Percentiles rank a stretch among this genome's conserved stretches.
phyloP scores from a whole-genome alignment of 257 asterid species.

The Primulina eburnea region DNA sequence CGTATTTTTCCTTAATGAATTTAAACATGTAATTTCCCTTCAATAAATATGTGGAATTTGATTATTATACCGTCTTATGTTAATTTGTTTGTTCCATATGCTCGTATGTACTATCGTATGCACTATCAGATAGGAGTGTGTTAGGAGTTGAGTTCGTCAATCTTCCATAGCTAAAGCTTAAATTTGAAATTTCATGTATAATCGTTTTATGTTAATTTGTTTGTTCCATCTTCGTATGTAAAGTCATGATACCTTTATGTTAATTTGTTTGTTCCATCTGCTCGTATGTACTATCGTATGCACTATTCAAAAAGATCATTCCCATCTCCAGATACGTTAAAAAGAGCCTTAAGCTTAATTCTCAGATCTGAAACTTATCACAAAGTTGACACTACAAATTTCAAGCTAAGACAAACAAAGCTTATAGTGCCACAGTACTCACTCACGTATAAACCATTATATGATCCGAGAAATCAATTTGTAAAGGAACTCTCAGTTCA shows the following conservation, averaged over 20 bases:
- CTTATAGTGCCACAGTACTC: conserved; percentile 12
- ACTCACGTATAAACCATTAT: neutral
- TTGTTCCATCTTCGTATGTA: too few species aligned
- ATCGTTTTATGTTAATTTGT: too few species aligned
- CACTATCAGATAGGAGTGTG: neutral
- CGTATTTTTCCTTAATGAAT: neutral
- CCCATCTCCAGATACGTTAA: neutral
- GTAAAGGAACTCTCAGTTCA: conserved; percentile 33
- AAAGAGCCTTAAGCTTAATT: neutral
- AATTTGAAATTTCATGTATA: too few species aligned
- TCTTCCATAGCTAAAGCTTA: neutral
- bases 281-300: too few species aligned
- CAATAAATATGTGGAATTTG: neutral
- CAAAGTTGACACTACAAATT: neutral
- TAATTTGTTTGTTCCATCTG: too few species aligned
- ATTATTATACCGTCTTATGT: too few species aligned
- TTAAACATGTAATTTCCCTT: neutral
- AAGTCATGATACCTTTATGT: too few species aligned
- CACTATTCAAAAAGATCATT: too few species aligned
- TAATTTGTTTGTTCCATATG: neutral
- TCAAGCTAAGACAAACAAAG: neutral
- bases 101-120: neutral
- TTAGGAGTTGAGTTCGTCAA: neutral
- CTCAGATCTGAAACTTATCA: neutral
- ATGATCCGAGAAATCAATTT: too few species aligned